Evolutionary conservation across 2,329 filamentous ascomycete genomes (phyloP).

Genomic region (Monosporascus ibericus): DNA sequence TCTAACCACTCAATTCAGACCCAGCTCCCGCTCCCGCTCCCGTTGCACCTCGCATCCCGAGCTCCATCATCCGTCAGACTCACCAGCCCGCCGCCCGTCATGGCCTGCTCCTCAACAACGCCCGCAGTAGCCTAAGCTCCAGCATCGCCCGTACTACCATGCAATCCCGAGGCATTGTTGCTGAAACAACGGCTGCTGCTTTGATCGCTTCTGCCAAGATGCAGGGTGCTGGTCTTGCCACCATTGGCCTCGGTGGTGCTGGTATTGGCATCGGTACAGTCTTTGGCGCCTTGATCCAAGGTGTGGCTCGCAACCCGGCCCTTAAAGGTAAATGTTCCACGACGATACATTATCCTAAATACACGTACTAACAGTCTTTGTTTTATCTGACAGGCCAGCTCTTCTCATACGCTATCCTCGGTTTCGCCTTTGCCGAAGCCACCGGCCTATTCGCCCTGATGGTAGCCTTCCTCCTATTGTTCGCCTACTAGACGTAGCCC

Average conservation of each 20-base stretch:
- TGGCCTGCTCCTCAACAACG: conserved; percentile 18
- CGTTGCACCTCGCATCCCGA: conserved; percentile 16
- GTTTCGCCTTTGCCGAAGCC: conserved; percentile 59
- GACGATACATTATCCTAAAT: not conserved
- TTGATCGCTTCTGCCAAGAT: conserved; percentile 7
- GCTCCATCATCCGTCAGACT: conserved; percentile 18
- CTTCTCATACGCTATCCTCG: conserved; percentile 57
- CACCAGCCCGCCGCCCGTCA: conserved; percentile 9
- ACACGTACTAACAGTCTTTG: not conserved
- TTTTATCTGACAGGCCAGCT: conserved; percentile 18
- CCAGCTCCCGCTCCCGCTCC: not conserved
- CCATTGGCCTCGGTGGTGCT: conserved; percentile 23
- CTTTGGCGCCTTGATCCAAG: conserved; percentile 47
- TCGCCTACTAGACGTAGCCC: conserved; percentile 5
- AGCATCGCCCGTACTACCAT: conserved; percentile 15
- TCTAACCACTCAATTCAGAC: not conserved
- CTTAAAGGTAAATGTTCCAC: conserved; percentile 42
- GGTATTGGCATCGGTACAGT: conserved; percentile 43
- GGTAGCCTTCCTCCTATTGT: conserved; percentile 28
- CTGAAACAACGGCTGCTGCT: conserved; percentile 18
- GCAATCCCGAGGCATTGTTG: conserved; percentile 21
- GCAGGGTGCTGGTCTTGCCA: conserved; percentile 11
- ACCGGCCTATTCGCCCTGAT: conserved; percentile 53
- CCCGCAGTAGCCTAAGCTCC: conserved; percentile 11
- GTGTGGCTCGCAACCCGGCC: conserved; percentile 50